Percentiles rank a stretch among this genome's conserved stretches.
These are phyloP conservation scores for Selenicereus undatus DNA, from an alignment of 148 eudicot genomes.

Conservation along the genomic window DNA sequence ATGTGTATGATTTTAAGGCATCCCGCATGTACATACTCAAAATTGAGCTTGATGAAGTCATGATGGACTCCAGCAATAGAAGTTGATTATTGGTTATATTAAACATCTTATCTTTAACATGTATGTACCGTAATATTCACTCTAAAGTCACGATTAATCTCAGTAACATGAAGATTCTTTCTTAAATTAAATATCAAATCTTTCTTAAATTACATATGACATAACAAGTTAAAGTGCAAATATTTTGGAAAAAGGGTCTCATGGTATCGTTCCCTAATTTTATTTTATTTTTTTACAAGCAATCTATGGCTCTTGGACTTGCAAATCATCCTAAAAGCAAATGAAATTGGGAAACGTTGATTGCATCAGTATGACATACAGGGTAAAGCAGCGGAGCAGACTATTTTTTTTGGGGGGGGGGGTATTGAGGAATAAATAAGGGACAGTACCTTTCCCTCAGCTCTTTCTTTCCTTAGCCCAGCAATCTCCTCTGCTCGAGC, in stretches of 20 bases:
- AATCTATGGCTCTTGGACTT: too few relatives aligned
- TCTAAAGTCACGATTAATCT: too few relatives aligned
- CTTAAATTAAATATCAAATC: too few relatives aligned
- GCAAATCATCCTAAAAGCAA: background rate
- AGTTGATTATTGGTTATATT: background rate
- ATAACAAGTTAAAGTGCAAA: too few relatives aligned
- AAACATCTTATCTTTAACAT: background rate
- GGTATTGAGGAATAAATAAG: background rate
- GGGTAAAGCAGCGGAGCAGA: background rate
- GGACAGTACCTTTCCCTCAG: constrained; percentile 65
- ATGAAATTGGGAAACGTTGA: background rate
- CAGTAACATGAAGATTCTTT: too few relatives aligned
- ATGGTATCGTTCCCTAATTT: too few relatives aligned
- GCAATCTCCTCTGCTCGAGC: constrained; percentile 71
- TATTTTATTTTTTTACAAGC: too few relatives aligned
- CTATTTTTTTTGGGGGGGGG: too few relatives aligned
- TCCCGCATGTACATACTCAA: background rate
- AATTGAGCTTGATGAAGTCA: background rate
- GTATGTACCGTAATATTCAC: background rate
- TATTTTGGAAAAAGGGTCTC: too few relatives aligned
- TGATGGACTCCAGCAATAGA: background rate
- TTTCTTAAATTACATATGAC: too few relatives aligned
- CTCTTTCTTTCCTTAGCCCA: constrained; percentile 59
- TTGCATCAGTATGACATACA: background rate
- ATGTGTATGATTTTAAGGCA: background rate